Evolutionary conservation across 805 yeast genomes (phyloP).

Genomic region (Metschnikowia similis): DNA sequence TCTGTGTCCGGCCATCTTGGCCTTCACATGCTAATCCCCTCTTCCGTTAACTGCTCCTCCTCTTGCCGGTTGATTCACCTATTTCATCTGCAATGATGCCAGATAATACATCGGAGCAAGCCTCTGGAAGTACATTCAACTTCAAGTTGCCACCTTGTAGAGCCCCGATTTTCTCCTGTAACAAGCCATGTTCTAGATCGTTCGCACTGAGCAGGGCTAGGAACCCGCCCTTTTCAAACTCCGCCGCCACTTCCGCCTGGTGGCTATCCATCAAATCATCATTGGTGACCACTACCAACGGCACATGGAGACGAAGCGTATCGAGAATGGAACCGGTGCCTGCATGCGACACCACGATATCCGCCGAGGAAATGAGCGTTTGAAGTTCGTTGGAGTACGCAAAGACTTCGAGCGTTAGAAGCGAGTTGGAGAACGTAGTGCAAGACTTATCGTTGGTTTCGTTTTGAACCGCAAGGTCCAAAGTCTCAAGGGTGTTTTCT

Average conservation of each 20-base stretch:
- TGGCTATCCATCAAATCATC: conserved; percentile 46
- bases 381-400: conserved; percentile 26
- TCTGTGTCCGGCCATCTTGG: too few relatives aligned
- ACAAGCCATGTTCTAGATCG: conserved; percentile 7
- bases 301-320: conserved; percentile 51
- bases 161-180: conserved; percentile 3
- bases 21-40: too few relatives aligned
- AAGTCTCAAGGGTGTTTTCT: conserved; percentile 8
- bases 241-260: conserved; percentile 16
- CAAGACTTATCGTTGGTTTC: conserved; percentile 16
- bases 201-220: conserved; percentile 6
- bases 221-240: conserved; percentile 11
- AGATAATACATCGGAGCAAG: conserved; percentile 10
- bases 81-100: conserved; percentile 8
- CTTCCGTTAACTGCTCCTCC: not conserved
- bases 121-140: conserved; percentile 9
- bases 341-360: conserved; percentile 81
- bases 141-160: conserved; percentile 8
- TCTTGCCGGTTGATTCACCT: not conserved
- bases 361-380: conserved; percentile 40
- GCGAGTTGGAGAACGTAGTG: conserved; percentile 5
- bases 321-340: conserved; percentile 91
- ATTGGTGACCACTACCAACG: conserved; percentile 69
- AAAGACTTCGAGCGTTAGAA: conserved; percentile 21
- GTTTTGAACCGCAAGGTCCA: conserved; percentile 13